Conservation (phyloP, 495 filamentous ascomycete genomes). For the Staphylotrichum tortipilum region DNA sequence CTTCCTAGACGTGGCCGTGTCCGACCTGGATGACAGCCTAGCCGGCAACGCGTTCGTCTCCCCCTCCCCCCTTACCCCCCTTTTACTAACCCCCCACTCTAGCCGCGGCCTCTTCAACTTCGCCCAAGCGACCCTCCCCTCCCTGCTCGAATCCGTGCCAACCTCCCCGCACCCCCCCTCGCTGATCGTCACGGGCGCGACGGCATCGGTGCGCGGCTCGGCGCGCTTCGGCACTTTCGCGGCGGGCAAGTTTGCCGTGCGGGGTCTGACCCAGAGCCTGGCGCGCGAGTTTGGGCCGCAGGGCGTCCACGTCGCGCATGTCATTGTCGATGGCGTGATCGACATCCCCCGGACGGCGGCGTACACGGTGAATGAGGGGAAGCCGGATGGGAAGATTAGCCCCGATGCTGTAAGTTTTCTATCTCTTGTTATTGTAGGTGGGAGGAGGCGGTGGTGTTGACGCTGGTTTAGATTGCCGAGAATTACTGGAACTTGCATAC, state of each 20-base stretch:
- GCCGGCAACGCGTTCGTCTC: conserved; percentile 52
- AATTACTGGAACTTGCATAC: conserved; percentile 82
- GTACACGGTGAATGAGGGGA: conserved; percentile 47
- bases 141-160: conserved; percentile 51
- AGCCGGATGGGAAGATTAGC: conserved; percentile 64
- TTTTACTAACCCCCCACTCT: neutral
- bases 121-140: conserved; percentile 61
- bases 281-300: conserved; percentile 83
- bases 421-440: neutral
- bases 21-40: conserved; percentile 53
- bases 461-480: conserved; percentile 66
- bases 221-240: conserved; percentile 66
- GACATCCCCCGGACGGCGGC: conserved; percentile 66
- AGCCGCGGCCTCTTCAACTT: conserved; percentile 74
- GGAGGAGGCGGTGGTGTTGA: conserved; percentile 1
- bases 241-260: conserved; percentile 68
- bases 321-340: conserved; percentile 82
- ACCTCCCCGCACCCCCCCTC: conserved; percentile 55
- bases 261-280: conserved; percentile 68
- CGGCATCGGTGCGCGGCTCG: conserved; percentile 67
- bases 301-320: conserved; percentile 81
- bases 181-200: conserved; percentile 83
- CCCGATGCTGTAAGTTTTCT: conserved; percentile 63
- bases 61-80: neutral
- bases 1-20: conserved; percentile 63